A percentile compares a stretch with the other conserved stretches of the same genome.
Evolutionary conservation across 2,329 filamentous ascomycete species (phyloP).

Genomic region (Epichloe sibirici): DNA sequence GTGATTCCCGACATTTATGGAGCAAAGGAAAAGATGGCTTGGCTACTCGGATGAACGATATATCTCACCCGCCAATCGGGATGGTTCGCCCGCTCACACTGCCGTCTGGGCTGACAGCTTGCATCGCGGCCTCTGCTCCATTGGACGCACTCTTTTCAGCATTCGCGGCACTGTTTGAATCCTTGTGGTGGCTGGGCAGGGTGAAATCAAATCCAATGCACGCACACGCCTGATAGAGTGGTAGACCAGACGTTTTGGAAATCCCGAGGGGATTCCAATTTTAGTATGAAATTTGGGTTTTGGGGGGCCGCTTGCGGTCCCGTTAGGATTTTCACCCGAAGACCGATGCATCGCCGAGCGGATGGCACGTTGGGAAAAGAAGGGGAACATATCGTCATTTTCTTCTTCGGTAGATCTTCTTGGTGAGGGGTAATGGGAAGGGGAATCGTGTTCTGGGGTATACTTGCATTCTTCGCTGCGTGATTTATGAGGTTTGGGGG

Average conservation of each 20-base stretch:
- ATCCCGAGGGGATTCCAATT: no score
- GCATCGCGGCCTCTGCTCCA: background rate
- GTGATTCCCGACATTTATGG: constrained; percentile 5
- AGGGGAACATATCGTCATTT: background rate
- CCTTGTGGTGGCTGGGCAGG: background rate
- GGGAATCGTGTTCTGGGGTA: background rate
- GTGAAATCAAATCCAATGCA: no score
- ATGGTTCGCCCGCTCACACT: constrained; percentile 11
- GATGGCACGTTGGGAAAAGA: background rate
- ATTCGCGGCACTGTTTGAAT: background rate
- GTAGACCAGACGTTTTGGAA: no score
- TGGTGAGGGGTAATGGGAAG: background rate
- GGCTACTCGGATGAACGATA: constrained; percentile 5
- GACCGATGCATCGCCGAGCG: background rate
- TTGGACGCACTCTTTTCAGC: background rate
- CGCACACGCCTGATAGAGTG: no score
- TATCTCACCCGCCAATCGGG: constrained; percentile 6
- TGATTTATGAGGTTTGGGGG: background rate
- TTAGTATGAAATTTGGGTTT: background rate
- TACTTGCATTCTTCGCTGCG: background rate
- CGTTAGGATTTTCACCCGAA: background rate
- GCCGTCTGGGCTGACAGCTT: background rate
- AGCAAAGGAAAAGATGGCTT: constrained; percentile 5
- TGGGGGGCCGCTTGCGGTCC: background rate
- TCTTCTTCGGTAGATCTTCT: background rate